Conservation (phyloP, 768 basidiomycete species). For the Thelephora ganbajun region DNA sequence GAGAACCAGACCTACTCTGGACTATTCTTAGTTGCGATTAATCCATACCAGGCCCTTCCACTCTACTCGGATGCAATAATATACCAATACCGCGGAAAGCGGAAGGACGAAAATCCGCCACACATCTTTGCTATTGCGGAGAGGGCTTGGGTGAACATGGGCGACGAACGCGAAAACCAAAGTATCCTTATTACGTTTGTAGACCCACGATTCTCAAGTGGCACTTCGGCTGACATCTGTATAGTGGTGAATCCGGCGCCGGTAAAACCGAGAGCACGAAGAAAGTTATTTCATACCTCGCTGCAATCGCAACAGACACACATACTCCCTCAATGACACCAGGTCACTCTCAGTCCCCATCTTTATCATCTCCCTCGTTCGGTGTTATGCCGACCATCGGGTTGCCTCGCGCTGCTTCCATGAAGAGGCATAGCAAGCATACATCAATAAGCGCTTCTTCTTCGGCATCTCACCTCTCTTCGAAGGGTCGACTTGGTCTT, state of each 20-base stretch:
- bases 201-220: neutral
- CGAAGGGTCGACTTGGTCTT: slow-evolving; percentile 70
- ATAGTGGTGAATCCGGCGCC: slow-evolving; percentile 93
- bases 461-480: slow-evolving; percentile 29
- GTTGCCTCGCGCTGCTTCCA: slow-evolving; percentile 52
- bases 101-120: slow-evolving; percentile 85
- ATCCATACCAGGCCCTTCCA: slow-evolving; percentile 87
- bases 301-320: slow-evolving; percentile 84
- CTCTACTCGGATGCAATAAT: slow-evolving; percentile 83
- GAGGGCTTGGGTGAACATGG: slow-evolving; percentile 97
- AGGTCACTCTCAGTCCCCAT: slow-evolving; percentile 57
- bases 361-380: slow-evolving; percentile 37
- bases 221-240: slow-evolving; percentile 1
- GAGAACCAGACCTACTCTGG: slow-evolving; percentile 77
- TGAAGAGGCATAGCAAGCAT: slow-evolving; percentile 26
- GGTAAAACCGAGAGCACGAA: slow-evolving; percentile 99
- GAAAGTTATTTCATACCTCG: slow-evolving; percentile 98
- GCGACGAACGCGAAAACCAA: slow-evolving; percentile 92
- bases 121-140: slow-evolving; percentile 98
- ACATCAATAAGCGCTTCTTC: slow-evolving; percentile 32
- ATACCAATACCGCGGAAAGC: slow-evolving; percentile 79
- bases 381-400: slow-evolving; percentile 48
- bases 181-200: slow-evolving; percentile 95
- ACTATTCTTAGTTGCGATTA: slow-evolving; percentile 95
- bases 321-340: slow-evolving; percentile 34